Conservation (phyloP, 352 stramenopile species). For the Pythium volutum region DNA sequence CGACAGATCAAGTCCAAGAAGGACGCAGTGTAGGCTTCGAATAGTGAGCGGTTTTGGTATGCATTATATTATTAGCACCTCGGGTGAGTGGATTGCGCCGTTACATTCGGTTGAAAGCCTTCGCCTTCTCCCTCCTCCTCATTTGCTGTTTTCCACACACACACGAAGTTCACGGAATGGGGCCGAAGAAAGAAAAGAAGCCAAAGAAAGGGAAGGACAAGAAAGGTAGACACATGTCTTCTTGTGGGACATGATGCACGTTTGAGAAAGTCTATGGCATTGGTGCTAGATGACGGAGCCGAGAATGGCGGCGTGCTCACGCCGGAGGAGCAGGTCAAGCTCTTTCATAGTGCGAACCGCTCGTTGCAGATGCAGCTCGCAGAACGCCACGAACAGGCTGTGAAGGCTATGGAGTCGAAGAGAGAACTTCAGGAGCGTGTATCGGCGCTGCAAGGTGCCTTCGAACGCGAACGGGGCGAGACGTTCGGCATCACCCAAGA, state of each 20-base stretch:
- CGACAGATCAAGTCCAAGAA: slow-evolving; percentile 83
- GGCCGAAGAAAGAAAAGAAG: slow-evolving; percentile 78
- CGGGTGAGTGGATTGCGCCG: not conserved
- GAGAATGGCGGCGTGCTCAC: slow-evolving; percentile 74
- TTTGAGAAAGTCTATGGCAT: not conserved
- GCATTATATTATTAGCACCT: slow-evolving; percentile 26
- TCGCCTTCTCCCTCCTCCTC: not conserved
- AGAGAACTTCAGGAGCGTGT: slow-evolving; percentile 82
- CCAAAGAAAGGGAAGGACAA: slow-evolving; percentile 71
- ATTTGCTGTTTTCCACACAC: not conserved
- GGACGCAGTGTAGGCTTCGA: slow-evolving; percentile 23
- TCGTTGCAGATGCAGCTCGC: slow-evolving; percentile 89
- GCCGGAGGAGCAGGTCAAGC: slow-evolving; percentile 79
- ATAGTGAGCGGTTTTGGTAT: slow-evolving; percentile 1
- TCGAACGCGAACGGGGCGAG: slow-evolving; percentile 83
- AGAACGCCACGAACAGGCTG: slow-evolving; percentile 80
- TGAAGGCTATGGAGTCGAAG: slow-evolving; percentile 89
- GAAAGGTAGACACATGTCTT: slow-evolving; percentile 38
- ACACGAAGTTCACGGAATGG: slow-evolving; percentile 29
- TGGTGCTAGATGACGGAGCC: slow-evolving; percentile 50
- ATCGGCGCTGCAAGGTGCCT: slow-evolving; percentile 76
- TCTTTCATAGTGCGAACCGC: slow-evolving; percentile 80
- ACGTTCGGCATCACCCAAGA: slow-evolving; percentile 93
- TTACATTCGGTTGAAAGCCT: too few species aligned
- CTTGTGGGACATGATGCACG: not conserved